Conservation (phyloP, 1,284 basidiomycete genomes). For the Uromyces viciae-fabae region DNA sequence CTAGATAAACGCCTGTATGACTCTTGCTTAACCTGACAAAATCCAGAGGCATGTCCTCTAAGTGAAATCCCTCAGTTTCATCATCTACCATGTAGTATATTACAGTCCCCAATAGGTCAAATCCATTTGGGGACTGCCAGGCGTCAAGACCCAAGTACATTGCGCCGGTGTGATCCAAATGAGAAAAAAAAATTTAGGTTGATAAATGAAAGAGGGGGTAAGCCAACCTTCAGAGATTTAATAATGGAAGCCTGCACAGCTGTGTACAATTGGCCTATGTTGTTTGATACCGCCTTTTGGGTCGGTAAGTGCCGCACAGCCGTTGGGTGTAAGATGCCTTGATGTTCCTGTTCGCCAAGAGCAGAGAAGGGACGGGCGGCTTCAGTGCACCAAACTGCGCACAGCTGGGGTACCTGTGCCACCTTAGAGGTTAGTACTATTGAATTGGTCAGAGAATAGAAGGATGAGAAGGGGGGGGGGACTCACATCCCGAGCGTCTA, state of each 20-base stretch:
- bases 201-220: neutral
- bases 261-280: neutral
- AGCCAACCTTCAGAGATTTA: neutral
- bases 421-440: no score
- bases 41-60: neutral
- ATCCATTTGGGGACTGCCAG: neutral
- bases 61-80: neutral
- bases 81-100: neutral
- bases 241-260: neutral
- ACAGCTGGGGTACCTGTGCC: slow-evolving; percentile 11
- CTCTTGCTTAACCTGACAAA: neutral
- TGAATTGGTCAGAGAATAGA: no score
- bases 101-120: neutral
- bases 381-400: neutral
- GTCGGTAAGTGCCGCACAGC: neutral
- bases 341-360: neutral
- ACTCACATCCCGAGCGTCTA: no score
- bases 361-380: neutral
- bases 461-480: no score
- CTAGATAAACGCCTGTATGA: slow-evolving; percentile 2
- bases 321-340: neutral
- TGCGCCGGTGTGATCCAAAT: neutral
- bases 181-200: neutral
- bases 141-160: neutral
- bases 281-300: neutral